Evolutionary conservation across 345 rosid genomes (phyloP).

Genomic region (Rhizophora apiculata): DNA sequence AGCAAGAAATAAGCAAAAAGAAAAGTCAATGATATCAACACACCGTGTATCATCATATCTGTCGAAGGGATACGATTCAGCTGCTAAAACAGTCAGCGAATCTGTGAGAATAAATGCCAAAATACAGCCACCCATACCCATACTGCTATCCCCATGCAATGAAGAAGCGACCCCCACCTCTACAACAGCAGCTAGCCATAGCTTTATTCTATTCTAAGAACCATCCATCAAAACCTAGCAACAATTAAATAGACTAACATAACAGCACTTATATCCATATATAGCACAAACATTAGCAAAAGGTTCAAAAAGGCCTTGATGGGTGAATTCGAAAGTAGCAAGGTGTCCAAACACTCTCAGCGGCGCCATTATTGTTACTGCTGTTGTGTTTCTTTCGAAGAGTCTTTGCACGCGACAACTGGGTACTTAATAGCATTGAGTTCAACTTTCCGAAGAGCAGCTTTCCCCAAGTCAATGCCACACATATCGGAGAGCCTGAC

Average conservation of each 20-base stretch:
- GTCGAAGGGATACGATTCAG: conserved; percentile 20
- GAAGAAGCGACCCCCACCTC: background rate
- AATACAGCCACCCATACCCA: background rate
- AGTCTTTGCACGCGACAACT: conserved; percentile 18
- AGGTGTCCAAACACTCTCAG: background rate
- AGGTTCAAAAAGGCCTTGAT: background rate
- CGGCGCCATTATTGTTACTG: conserved; percentile 4
- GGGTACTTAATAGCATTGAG: conserved; percentile 93
- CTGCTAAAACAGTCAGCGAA: conserved; percentile 10
- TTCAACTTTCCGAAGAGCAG: conserved; percentile 67
- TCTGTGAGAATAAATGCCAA: conserved; percentile 4
- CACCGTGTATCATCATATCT: conserved; percentile 15
- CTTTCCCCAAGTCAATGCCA: conserved; percentile 75
- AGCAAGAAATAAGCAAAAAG: too few species aligned
- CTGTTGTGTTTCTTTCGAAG: conserved; percentile 4
- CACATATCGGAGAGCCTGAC: conserved; percentile 84
- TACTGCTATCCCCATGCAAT: background rate
- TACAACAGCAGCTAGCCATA: background rate
- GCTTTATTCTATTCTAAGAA: background rate
- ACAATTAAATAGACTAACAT: background rate
- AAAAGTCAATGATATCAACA: background rate
- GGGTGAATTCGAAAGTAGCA: background rate
- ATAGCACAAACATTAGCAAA: background rate
- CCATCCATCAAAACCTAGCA: background rate
- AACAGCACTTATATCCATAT: background rate